Percentiles rank a stretch among this genome's conserved stretches.
phyloP scores from a whole-genome alignment of 371 early-diverging fungal genomes.

The Nematocida sp. region DNA sequence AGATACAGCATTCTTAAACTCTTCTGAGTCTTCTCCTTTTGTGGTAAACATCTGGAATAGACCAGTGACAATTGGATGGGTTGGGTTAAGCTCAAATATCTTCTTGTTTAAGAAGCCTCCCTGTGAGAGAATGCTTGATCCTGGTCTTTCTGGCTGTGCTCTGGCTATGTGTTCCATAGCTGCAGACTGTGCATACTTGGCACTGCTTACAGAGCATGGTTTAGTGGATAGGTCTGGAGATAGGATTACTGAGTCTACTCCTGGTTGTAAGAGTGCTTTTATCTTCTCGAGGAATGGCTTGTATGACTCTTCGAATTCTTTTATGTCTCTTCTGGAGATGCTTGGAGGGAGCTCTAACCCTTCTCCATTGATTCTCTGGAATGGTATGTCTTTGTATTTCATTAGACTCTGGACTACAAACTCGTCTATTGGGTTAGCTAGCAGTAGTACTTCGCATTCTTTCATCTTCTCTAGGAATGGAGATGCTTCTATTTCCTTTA shows the following conservation, averaged over 20 bases:
- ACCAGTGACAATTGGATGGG: slow-evolving; percentile 13
- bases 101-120: slow-evolving; percentile 44
- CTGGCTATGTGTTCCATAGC: slow-evolving; percentile 50
- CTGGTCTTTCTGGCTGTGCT: slow-evolving; percentile 29
- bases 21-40: not conserved
- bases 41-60: slow-evolving; percentile 21
- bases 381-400: slow-evolving; percentile 71
- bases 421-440: slow-evolving; percentile 83
- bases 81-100: slow-evolving; percentile 41
- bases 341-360: slow-evolving; percentile 70
- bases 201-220: slow-evolving; percentile 19
- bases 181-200: slow-evolving; percentile 44
- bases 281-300: slow-evolving; percentile 69
- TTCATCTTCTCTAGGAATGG: slow-evolving; percentile 77
- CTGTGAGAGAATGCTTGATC: not conserved
- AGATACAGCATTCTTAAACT: not conserved
- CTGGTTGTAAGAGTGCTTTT: slow-evolving; percentile 68
- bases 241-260: slow-evolving; percentile 37
- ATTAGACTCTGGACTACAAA: slow-evolving; percentile 74
- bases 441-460: slow-evolving; percentile 79
- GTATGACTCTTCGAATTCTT: slow-evolving; percentile 69
- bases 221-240: not conserved
- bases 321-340: slow-evolving; percentile 69
- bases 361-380: slow-evolving; percentile 75
- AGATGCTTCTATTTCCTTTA: slow-evolving; percentile 70